Percentiles rank a stretch among this genome's conserved stretches.
These are phyloP conservation scores for Fusarium anthophilum DNA, from an alignment of 2,329 filamentous ascomycete species.

Conservation along the genomic window DNA sequence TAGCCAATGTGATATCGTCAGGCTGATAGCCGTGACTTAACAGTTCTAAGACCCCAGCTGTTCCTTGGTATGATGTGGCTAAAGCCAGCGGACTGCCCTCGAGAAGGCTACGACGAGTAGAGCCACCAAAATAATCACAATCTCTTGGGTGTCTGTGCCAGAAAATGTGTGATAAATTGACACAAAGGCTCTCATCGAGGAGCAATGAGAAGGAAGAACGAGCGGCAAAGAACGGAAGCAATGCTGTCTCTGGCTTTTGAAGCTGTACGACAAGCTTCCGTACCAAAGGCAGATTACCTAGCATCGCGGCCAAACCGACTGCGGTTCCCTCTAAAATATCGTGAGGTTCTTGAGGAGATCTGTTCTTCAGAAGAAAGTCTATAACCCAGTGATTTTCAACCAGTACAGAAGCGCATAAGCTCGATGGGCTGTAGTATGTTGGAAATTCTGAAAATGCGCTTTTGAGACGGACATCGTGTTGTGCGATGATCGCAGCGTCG, in stretches of 20 bases:
- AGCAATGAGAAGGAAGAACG: fast-evolving
- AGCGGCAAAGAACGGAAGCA: fast-evolving
- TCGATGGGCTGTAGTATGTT: neutral
- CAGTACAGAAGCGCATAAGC: neutral
- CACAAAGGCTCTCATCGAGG: fast-evolving
- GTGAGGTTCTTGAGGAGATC: fast-evolving
- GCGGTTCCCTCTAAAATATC: neutral
- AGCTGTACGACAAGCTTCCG: neutral
- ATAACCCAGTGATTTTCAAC: neutral
- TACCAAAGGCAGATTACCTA: fast-evolving
- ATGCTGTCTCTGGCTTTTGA: neutral
- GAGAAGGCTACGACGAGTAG: fast-evolving
- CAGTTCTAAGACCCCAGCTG: neutral
- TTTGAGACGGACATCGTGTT: fast-evolving
- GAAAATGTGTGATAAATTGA: neutral
- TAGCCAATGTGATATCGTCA: neutral
- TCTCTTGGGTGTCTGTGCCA: too few relatives aligned
- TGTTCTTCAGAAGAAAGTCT: fast-evolving
- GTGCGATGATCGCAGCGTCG: neutral
- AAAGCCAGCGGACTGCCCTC: neutral
- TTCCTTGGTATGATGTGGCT: neutral
- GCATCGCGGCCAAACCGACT: neutral
- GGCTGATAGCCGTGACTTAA: neutral
- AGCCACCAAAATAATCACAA: fast-evolving
- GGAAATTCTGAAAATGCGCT: neutral